Evolutionary conservation across 768 basidiomycete species (phyloP).

Genomic region (Lentinula edodes): DNA sequence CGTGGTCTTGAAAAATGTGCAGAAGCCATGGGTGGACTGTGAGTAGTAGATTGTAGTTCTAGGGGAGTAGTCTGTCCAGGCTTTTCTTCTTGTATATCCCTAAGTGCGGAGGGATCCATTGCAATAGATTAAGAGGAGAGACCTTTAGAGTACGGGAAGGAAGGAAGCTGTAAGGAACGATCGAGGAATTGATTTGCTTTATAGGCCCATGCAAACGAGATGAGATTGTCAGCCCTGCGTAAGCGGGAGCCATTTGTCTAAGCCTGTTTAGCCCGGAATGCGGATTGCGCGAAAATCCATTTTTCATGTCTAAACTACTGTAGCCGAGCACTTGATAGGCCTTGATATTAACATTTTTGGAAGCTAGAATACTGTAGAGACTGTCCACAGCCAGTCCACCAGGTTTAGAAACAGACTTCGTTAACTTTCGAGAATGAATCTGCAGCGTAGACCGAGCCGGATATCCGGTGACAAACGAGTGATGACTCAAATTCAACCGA

Average conservation of each 20-base stretch:
- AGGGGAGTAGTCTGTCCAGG: background rate
- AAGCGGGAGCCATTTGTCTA: conserved; percentile 1
- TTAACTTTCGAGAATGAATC: background rate
- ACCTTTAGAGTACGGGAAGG: background rate
- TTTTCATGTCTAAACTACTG: background rate
- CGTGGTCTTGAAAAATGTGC: background rate
- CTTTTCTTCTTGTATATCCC: conserved; percentile 3
- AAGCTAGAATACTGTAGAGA: background rate
- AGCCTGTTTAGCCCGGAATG: background rate
- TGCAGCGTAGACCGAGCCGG: background rate
- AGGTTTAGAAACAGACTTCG: background rate
- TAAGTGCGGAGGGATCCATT: background rate
- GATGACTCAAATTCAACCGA: background rate
- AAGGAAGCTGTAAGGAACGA: background rate
- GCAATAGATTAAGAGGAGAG: background rate
- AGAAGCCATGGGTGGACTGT: background rate
- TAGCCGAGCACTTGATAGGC: background rate
- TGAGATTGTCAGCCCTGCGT: background rate
- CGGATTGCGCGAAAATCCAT: background rate
- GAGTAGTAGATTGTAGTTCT: background rate
- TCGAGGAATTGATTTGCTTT: background rate
- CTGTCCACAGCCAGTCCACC: background rate
- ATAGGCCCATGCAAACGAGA: background rate
- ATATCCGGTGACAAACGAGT: background rate
- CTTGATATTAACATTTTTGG: too few relatives aligned